phyloP scores from a whole-genome alignment of 140 eudicot genomes.

The Erigeron philadelphicus region DNA sequence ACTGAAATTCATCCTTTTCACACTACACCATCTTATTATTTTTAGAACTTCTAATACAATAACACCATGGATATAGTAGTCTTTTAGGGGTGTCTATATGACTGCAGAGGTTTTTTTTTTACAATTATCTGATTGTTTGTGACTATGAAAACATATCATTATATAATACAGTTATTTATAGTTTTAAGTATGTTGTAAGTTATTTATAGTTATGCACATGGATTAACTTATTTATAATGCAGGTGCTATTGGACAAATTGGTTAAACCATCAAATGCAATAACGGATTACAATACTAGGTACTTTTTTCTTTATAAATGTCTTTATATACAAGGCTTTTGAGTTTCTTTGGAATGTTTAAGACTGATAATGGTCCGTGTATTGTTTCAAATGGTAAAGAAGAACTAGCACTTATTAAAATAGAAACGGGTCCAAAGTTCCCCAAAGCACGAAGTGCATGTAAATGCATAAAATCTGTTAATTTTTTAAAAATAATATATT shows the following conservation, averaged over 20 bases:
- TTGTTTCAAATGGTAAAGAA: no score
- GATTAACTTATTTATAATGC: conserved; percentile 31
- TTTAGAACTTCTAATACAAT: no score
- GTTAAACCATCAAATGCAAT: conserved; percentile 83
- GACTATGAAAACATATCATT: no score
- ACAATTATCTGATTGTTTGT: background rate
- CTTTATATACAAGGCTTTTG: background rate
- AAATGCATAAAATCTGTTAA: no score
- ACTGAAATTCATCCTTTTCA: no score
- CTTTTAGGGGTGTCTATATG: background rate
- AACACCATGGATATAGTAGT: no score
- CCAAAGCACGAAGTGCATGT: no score
- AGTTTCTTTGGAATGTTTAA: background rate
- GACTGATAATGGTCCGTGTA: no score
- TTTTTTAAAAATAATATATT: no score
- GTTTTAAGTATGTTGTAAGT: background rate
- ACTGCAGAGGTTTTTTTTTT: background rate
- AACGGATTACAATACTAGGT: conserved; percentile 94
- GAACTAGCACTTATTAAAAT: no score
- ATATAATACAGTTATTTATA: background rate
- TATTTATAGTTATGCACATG: conserved; percentile 21
- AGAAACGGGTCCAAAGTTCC: no score
- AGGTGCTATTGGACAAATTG: conserved; percentile 93
- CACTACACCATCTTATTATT: no score
- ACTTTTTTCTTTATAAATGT: conserved; percentile 13